phyloP scores from a whole-genome alignment of 176 grass and related monocot genomes.

The Ampelocalamus luodianensis region DNA sequence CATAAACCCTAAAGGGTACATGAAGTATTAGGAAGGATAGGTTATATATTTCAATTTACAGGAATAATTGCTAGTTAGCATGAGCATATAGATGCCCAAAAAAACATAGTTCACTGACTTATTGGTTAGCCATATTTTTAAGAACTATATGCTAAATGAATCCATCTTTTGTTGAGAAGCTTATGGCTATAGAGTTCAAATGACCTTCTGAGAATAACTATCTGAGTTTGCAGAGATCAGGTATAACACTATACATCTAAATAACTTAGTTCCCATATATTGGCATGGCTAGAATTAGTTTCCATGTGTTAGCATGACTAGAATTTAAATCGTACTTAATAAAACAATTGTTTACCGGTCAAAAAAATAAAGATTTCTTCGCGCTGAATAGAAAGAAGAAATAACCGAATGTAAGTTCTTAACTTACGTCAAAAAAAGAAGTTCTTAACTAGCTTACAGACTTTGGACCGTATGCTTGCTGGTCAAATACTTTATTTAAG shows the following conservation, averaged over 20 bases:
- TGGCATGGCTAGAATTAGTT: conserved; percentile 22
- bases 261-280: neutral
- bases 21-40: neutral
- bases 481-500: conserved; percentile 80
- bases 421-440: too few relatives aligned
- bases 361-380: neutral
- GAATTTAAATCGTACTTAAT: neutral
- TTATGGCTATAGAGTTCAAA: neutral
- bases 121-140: neutral
- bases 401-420: neutral
- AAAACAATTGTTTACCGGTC: neutral
- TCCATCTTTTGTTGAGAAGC: neutral
- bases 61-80: neutral
- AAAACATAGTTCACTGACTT: neutral
- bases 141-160: neutral
- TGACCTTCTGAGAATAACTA: neutral
- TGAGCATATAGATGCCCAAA: neutral
- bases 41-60: neutral
- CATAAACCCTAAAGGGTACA: neutral
- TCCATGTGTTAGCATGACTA: neutral
- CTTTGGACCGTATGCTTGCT: conserved; percentile 79
- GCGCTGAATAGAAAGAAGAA: neutral
- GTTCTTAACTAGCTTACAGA: conserved; percentile 45
- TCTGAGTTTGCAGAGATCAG: neutral
- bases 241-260: neutral